Evolutionary conservation across 805 yeast species (phyloP).

Genomic region (Candida vaughaniae): DNA sequence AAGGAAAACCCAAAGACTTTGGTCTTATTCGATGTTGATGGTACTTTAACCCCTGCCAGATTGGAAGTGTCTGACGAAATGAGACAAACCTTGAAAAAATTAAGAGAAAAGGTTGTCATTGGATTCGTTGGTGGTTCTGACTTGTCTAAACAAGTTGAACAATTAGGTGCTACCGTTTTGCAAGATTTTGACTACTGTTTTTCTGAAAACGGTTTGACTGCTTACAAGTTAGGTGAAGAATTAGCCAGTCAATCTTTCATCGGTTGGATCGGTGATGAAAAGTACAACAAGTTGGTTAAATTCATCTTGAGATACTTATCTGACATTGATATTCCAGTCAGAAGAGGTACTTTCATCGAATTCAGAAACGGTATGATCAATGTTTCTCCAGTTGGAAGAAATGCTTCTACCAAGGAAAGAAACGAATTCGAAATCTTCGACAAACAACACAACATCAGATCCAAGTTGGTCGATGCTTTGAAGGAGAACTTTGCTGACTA

Average conservation of each 20-base stretch:
- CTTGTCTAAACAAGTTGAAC: slow-evolving; percentile 91
- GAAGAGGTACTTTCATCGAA: slow-evolving; percentile 98
- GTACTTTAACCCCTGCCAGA: slow-evolving; percentile 98
- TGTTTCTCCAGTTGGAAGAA: slow-evolving; percentile 98
- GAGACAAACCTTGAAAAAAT: slow-evolving; percentile 62
- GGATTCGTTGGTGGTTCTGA: slow-evolving; percentile 99
- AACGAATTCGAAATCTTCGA: slow-evolving; percentile 88
- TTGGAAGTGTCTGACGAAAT: slow-evolving; percentile 73
- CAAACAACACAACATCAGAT: slow-evolving; percentile 76
- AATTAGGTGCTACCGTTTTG: slow-evolving; percentile 78
- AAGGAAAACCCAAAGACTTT: slow-evolving; percentile 82
- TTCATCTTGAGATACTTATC: slow-evolving; percentile 84
- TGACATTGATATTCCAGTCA: slow-evolving; percentile 85
- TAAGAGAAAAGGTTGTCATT: slow-evolving; percentile 89
- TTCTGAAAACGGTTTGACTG: slow-evolving; percentile 97
- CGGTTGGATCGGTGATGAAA: slow-evolving; percentile 91
- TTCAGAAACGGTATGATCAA: slow-evolving; percentile 99
- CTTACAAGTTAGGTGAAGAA: slow-evolving; percentile 86
- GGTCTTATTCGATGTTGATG: slow-evolving; percentile 96
- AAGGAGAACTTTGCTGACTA: slow-evolving; percentile 79
- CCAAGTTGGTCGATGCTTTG: slow-evolving; percentile 79
- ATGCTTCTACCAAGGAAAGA: slow-evolving; percentile 93
- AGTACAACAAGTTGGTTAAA: slow-evolving; percentile 84
- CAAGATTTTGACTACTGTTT: slow-evolving; percentile 91
- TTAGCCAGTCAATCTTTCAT: slow-evolving; percentile 93